A percentile compares a stretch with the other conserved stretches of the same genome.
These are phyloP conservation scores for Erythrophleum ivorense DNA, from an alignment of 331 rosid species.

Conservation along the genomic window DNA sequence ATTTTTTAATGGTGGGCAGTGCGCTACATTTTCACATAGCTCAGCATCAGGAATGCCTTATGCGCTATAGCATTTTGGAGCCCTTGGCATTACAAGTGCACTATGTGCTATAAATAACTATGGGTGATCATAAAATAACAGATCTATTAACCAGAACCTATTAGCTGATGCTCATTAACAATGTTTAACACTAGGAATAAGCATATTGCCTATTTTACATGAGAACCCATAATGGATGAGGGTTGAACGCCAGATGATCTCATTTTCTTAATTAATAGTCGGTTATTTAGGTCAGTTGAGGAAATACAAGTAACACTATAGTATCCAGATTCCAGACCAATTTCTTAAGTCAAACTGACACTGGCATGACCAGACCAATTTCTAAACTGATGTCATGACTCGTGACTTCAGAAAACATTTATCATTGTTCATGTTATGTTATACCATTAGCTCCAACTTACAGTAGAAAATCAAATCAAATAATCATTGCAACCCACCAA, in stretches of 20 bases:
- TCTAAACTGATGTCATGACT: slow-evolving; percentile 16
- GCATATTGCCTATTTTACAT: background rate
- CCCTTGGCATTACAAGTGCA: background rate
- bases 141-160: too few relatives aligned
- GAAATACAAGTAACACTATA: background rate
- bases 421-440: slow-evolving; percentile 21
- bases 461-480: slow-evolving; percentile 29
- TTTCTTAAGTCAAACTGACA: slow-evolving; percentile 15
- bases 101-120: too few relatives aligned
- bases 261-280: slow-evolving; percentile 4
- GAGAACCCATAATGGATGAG: background rate
- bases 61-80: background rate
- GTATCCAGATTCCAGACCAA: background rate
- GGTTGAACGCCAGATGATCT: slow-evolving; percentile 4
- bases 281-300: slow-evolving; percentile 5
- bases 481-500: background rate
- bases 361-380: slow-evolving; percentile 12
- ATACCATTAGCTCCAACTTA: background rate
- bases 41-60: background rate
- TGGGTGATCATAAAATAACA: background rate
- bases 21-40: background rate
- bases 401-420: background rate
- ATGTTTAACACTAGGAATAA: background rate
- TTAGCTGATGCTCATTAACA: background rate
- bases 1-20: background rate